Conservation (phyloP, 2,329 filamentous ascomycete genomes). For the Dactylonectria macrodidyma region DNA sequence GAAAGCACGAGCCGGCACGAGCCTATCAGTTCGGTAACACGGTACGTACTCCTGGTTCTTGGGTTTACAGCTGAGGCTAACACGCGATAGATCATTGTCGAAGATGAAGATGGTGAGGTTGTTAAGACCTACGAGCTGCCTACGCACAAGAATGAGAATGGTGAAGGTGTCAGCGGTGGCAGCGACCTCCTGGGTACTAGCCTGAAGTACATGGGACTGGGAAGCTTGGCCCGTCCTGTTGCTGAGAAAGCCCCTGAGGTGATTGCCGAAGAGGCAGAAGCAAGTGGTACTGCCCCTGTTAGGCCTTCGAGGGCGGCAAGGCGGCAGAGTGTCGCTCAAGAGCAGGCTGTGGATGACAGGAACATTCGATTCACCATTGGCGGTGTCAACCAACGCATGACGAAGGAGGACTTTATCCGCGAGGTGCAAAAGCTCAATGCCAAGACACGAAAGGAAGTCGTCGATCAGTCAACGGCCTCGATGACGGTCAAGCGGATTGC, state of each 20-base stretch:
- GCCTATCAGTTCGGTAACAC: slow-evolving; percentile 90
- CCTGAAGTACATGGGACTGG: slow-evolving; percentile 70
- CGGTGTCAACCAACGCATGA: slow-evolving; percentile 81
- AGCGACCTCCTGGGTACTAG: slow-evolving; percentile 59
- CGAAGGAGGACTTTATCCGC: slow-evolving; percentile 83
- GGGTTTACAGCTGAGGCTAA: slow-evolving; percentile 44
- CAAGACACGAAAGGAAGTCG: slow-evolving; percentile 70
- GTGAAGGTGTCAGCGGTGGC: slow-evolving; percentile 50
- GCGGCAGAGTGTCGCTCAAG: slow-evolving; percentile 58
- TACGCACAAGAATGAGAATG: slow-evolving; percentile 57
- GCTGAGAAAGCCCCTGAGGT: slow-evolving; percentile 54
- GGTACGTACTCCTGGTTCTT: slow-evolving; percentile 57
- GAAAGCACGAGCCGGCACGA: slow-evolving; percentile 79
- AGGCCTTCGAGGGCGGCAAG: slow-evolving; percentile 64
- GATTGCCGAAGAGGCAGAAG: slow-evolving; percentile 51
- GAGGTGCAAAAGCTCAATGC: slow-evolving; percentile 82
- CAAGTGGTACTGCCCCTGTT: slow-evolving; percentile 51
- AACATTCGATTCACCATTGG: slow-evolving; percentile 84
- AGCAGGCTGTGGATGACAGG: slow-evolving; percentile 76
- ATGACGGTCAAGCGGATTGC: slow-evolving; percentile 65
- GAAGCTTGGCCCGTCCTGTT: slow-evolving; percentile 58
- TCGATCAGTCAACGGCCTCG: slow-evolving; percentile 66
- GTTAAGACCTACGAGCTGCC: slow-evolving; percentile 87
- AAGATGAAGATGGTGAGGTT: slow-evolving; percentile 89
- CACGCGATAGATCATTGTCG: slow-evolving; percentile 80